These are phyloP conservation scores for Fraxinus sp. DNA, from an alignment of 305 asterid genomes.

Conservation along the genomic window DNA sequence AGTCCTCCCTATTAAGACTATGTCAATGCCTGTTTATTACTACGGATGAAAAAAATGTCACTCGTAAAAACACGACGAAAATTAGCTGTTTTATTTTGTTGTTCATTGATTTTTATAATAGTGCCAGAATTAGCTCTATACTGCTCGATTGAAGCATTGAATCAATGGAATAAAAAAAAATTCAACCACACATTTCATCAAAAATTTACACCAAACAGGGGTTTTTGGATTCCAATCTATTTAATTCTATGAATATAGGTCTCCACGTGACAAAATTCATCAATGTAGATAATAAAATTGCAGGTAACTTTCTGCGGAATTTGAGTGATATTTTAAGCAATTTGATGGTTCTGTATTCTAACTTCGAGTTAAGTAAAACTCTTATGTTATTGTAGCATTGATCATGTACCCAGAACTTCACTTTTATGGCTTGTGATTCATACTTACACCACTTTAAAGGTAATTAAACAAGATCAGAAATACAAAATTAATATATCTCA, in stretches of 20 bases:
- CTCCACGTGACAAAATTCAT: not conserved
- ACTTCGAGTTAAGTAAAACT: not conserved
- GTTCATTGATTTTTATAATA: not conserved
- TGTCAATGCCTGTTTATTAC: not conserved
- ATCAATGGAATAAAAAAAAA: not conserved
- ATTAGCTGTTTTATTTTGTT: not conserved
- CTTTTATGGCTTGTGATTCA: not conserved
- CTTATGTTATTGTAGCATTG: not conserved
- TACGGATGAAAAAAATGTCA: not conserved
- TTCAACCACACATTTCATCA: not conserved
- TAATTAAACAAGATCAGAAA: no score
- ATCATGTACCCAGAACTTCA: not conserved
- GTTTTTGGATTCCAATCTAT: not conserved
- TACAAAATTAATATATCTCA: not conserved
- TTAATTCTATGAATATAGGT: not conserved
- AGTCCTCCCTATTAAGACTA: not conserved
- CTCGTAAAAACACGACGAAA: not conserved
- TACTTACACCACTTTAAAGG: not conserved
- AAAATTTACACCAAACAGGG: no score
- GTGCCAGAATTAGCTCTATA: not conserved
- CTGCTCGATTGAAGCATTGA: not conserved
- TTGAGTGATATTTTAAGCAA: not conserved
- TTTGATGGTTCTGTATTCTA: not conserved
- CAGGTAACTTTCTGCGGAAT: not conserved
- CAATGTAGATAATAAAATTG: not conserved